phyloP scores from a whole-genome alignment of 2,329 filamentous ascomycete species.

The Penicillium sp. region DNA sequence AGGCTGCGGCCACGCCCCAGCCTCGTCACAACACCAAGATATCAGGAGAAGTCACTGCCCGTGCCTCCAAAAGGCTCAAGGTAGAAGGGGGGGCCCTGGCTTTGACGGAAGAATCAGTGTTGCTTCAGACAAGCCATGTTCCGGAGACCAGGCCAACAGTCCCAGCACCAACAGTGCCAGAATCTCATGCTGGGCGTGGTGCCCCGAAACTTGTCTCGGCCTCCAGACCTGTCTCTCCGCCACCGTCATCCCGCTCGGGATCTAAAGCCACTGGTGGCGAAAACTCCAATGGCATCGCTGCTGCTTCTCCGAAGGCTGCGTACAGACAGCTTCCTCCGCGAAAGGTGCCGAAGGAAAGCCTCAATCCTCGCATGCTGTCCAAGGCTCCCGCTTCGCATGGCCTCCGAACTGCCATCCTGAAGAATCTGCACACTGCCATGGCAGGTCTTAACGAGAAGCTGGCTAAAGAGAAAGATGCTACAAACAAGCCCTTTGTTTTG shows the following conservation, averaged over 20 bases:
- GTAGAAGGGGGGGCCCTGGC: neutral
- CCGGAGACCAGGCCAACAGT: neutral
- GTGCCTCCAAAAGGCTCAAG: neutral
- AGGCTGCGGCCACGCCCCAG: constrained; percentile 14
- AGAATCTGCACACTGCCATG: constrained; percentile 44
- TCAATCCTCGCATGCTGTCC: constrained; percentile 45
- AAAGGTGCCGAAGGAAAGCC: constrained; percentile 37
- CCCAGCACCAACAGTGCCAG: constrained; percentile 3
- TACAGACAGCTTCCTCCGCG: constrained; percentile 22
- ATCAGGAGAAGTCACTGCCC: neutral
- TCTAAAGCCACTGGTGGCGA: neutral
- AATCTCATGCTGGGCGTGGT: constrained; percentile 19
- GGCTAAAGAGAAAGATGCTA: constrained; percentile 28
- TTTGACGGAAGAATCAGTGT: neutral
- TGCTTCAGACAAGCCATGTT: neutral
- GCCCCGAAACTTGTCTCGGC: constrained; percentile 20
- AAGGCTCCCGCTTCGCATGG: constrained; percentile 43
- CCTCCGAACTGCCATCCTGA: constrained; percentile 41
- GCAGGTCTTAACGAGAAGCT: constrained; percentile 38
- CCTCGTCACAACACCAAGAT: neutral
- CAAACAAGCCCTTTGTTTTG: constrained; percentile 36
- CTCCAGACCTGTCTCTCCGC: constrained; percentile 29
- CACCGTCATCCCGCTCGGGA: constrained; percentile 15
- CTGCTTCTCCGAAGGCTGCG: constrained; percentile 1
- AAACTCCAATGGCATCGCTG: neutral